Percentiles rank a stretch among this genome's conserved stretches.
Evolutionary conservation across 2,329 filamentous ascomycete species (phyloP).

Genomic region (Cordyceps cicadae): DNA sequence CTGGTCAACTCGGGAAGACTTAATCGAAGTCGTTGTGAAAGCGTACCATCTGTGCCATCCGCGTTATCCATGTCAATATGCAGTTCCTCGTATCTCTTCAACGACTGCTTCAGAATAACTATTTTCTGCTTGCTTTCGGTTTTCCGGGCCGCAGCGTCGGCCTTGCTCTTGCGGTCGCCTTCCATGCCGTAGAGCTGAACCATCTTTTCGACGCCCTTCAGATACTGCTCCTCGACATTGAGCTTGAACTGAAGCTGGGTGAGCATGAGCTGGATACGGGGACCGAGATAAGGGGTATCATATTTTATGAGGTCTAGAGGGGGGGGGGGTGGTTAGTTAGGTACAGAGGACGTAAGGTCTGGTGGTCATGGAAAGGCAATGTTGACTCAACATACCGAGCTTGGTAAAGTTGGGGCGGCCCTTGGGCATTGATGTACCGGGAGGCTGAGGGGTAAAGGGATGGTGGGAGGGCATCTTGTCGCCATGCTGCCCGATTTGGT

Average conservation of each 20-base stretch:
- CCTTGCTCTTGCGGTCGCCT: constrained; percentile 89
- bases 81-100: constrained; percentile 94
- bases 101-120: constrained; percentile 83
- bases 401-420: constrained; percentile 87
- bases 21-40: background rate
- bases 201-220: constrained; percentile 99
- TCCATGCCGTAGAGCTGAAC: constrained; percentile 95
- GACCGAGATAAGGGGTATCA: constrained; percentile 88
- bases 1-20: constrained; percentile 20
- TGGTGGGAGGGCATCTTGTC: constrained; percentile 75
- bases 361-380: background rate
- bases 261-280: constrained; percentile 97
- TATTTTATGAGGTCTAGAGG: constrained; percentile 89
- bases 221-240: constrained; percentile 97
- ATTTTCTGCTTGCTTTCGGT: constrained; percentile 99
- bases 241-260: constrained; percentile 98
- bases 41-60: constrained; percentile 72
- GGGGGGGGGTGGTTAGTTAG: background rate
- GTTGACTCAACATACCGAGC: constrained; percentile 56
- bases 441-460: constrained; percentile 63
- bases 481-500: constrained; percentile 54
- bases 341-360: background rate
- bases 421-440: constrained; percentile 61
- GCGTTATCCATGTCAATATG: constrained; percentile 84
- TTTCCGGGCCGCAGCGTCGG: constrained; percentile 79